Evolutionary conservation across 108 stramenopile species (phyloP).

Genomic region (Chaetoceros muelleri): DNA sequence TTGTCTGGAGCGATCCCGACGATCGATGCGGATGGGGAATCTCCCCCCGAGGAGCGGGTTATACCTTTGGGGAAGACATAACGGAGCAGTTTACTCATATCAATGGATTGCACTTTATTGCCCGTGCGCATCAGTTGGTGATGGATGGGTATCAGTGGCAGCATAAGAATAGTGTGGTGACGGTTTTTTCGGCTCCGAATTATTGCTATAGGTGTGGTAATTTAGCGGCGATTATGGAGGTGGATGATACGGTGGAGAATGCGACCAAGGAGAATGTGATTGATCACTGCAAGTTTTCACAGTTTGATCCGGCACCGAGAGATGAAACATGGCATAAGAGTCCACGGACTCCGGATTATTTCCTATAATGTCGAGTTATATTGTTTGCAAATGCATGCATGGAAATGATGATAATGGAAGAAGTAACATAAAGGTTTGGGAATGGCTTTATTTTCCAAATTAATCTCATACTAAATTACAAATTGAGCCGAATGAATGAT

Average conservation of each 20-base stretch:
- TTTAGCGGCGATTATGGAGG: constrained; percentile 87
- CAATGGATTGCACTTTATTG: constrained; percentile 82
- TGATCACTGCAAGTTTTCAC: constrained; percentile 66
- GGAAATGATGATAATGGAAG: too few relatives aligned
- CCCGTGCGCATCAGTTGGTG: constrained; percentile 95
- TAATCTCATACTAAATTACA: too few relatives aligned
- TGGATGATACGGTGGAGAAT: constrained; percentile 38
- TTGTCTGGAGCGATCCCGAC: constrained; percentile 98
- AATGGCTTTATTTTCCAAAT: too few relatives aligned
- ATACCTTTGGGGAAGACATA: constrained; percentile 83
- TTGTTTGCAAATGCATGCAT: too few relatives aligned
- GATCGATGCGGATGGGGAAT: constrained; percentile 63
- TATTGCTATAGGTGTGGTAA: constrained; percentile 98
- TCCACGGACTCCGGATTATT: constrained; percentile 68
- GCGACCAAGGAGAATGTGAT: constrained; percentile 49
- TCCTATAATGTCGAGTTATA: constrained; percentile 62
- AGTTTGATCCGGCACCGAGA: constrained; percentile 69
- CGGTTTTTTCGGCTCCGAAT: constrained; percentile 94
- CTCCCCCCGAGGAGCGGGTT: constrained; percentile 86
- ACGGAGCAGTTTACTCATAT: constrained; percentile 90
- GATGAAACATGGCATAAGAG: constrained; percentile 78
- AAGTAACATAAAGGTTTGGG: too few relatives aligned
- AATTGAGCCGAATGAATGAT: too few relatives aligned
- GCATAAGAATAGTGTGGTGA: constrained; percentile 73
- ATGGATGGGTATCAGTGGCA: constrained; percentile 92